These are phyloP conservation scores for Cystobasidium tubakii DNA, from an alignment of 768 basidiomycete genomes.

Conservation along the genomic window DNA sequence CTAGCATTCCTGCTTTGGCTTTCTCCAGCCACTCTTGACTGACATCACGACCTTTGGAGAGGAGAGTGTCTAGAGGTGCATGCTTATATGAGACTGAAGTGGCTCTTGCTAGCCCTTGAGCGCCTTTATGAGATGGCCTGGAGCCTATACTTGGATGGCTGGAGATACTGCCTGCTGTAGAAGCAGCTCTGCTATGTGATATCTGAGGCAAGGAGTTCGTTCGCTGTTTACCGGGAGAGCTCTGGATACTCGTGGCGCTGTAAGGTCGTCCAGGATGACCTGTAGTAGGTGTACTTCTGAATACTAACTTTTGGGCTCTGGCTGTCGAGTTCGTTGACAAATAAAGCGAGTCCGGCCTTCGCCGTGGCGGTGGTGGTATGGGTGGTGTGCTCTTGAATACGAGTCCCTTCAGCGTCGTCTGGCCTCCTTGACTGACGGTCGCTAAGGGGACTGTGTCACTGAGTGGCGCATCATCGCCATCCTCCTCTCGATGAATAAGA, in stretches of 20 bases:
- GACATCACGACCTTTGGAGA: conserved; percentile 21
- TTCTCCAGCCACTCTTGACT: conserved; percentile 35
- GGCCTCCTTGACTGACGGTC: background rate
- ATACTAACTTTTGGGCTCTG: background rate
- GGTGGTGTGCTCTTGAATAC: background rate
- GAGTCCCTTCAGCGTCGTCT: background rate
- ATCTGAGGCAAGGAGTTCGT: background rate
- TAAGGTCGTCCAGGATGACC: conserved; percentile 13
- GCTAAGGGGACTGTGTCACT: background rate
- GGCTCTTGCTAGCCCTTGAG: background rate
- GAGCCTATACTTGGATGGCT: background rate
- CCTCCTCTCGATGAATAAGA: background rate
- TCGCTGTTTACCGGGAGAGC: conserved; percentile 8
- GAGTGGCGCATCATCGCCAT: background rate
- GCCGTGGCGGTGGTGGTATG: conserved; percentile 9
- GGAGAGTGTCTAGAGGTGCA: background rate
- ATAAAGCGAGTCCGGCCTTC: background rate
- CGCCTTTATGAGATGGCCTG: background rate
- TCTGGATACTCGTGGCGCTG: background rate
- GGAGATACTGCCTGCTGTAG: background rate
- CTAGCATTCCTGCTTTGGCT: conserved; percentile 21
- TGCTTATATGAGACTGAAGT: background rate
- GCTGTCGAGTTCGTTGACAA: background rate
- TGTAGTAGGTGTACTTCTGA: background rate
- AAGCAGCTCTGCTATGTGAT: conserved; percentile 9